phyloP scores from a whole-genome alignment of 2,329 filamentous ascomycete species.

The Penicillium sp. region DNA sequence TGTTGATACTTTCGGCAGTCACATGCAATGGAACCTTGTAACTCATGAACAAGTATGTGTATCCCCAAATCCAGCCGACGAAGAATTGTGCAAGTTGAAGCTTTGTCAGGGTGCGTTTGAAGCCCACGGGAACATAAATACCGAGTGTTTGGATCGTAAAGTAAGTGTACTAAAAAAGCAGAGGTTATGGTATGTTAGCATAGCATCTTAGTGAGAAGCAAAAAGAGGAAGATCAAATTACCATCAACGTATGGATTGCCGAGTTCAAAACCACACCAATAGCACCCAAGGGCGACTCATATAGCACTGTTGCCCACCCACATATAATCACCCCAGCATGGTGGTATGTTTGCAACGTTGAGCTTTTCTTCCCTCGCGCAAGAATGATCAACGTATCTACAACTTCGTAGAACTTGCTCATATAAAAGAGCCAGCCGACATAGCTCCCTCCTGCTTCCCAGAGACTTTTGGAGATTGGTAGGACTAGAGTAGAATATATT shows the following conservation, averaged over 20 bases:
- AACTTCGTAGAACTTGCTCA: slow-evolving; percentile 28
- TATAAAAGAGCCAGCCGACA: slow-evolving; percentile 24
- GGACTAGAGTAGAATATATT: neutral
- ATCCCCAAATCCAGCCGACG: slow-evolving; percentile 14
- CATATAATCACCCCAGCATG: slow-evolving; percentile 25
- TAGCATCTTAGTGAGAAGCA: neutral
- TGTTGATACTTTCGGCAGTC: neutral
- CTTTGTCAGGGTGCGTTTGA: slow-evolving; percentile 23
- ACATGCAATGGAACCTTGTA: slow-evolving; percentile 16
- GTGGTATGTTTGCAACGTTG: slow-evolving; percentile 27
- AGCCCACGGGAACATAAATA: slow-evolving; percentile 11
- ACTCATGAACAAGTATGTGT: slow-evolving; percentile 15
- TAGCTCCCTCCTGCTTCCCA: slow-evolving; percentile 18
- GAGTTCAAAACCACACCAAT: slow-evolving; percentile 18
- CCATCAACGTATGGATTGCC: slow-evolving; percentile 25
- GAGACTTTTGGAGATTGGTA: slow-evolving; percentile 1
- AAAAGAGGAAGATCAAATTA: slow-evolving; percentile 3
- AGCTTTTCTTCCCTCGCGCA: slow-evolving; percentile 22
- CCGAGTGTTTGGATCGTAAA: slow-evolving; percentile 25
- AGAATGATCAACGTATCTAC: slow-evolving; percentile 27
- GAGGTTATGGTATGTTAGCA: neutral
- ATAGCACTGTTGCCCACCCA: slow-evolving; percentile 17
- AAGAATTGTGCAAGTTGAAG: slow-evolving; percentile 27
- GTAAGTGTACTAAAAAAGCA: slow-evolving; percentile 20
- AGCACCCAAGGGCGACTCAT: slow-evolving; percentile 18